Evolutionary conservation across 2,329 filamentous ascomycete genomes (phyloP), one percentile per base, ranked within the genome.

Genomic region (Mycocentrospora acerina): DNA sequence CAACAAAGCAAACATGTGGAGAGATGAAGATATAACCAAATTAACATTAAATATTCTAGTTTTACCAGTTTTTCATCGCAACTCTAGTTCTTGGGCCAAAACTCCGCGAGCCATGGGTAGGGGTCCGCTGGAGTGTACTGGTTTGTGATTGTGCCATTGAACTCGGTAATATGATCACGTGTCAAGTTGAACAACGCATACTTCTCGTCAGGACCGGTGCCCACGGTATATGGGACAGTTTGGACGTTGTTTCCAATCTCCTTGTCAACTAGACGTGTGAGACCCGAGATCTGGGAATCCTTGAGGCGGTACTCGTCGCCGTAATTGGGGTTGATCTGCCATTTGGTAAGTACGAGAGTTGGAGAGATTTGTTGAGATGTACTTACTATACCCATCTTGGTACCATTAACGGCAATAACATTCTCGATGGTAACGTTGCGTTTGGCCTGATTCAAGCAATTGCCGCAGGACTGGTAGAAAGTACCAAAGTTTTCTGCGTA

Each of bases 241-340:
- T 57, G 54, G 15, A 57, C 54, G 28, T 57, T 57, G 38, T 57
- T 57, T 1, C 52, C 52, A 30, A 57, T 57, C 36, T 55, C 52
- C 43, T 56, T 57, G 39, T 57, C 52, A 12, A 56, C 54, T 29
- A 46, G 53, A 26, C 48, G 46, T 18, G 44, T 48, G 27, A 57
- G 41, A 22, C 54, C 52, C 11, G 33, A 28, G 7, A 54, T 29
- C 28, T 57, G 54, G 0, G 47, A 38, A 33, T 57, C 42, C 38
- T 54, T 55, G 44, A 57, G 48, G 18, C 54, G 54, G 38, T 50
- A 52, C 43, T 57, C 53, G 34, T 57, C 53, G 25, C 53, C 49
- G 27, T 51, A 57, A 37, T 57, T 57, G 35, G 53, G 53, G 30
- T 46, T 51, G 32, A 57, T 55, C 48, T 48, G 12, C 4, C 8